Percentiles rank a stretch among this genome's conserved stretches.
These are phyloP conservation scores for Gossypium australe DNA, from an alignment of 345 rosid species.

Conservation along the genomic window DNA sequence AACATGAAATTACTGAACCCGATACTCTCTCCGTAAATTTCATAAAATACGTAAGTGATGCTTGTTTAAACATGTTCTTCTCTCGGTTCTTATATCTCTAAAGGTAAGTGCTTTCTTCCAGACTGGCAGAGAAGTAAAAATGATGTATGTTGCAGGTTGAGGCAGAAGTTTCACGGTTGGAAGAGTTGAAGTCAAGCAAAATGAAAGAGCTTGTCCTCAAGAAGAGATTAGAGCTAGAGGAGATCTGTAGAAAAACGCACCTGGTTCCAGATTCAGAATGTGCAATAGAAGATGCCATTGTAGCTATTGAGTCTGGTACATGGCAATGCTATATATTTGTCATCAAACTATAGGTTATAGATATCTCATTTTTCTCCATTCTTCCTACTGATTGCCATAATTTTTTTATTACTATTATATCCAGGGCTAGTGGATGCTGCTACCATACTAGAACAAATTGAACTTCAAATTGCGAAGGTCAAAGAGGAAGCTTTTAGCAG, in stretches of 20 bases:
- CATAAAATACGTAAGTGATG: constrained; percentile 64
- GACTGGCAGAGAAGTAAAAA: constrained; percentile 1
- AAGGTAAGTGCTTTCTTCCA: background rate
- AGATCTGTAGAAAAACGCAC: constrained; percentile 86
- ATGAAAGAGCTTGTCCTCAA: constrained; percentile 96
- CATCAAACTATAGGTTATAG: background rate
- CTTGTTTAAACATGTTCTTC: constrained; percentile 5
- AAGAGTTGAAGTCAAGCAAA: constrained; percentile 84
- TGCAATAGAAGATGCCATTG: constrained; percentile 61
- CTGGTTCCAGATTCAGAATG: constrained; percentile 58
- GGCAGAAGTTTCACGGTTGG: constrained; percentile 82
- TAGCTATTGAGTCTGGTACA: constrained; percentile 79
- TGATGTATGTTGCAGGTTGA: constrained; percentile 55
- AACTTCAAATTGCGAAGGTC: constrained; percentile 69
- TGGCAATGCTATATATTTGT: background rate
- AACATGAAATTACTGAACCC: constrained; percentile 84
- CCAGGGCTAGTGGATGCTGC: constrained; percentile 66
- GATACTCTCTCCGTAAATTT: constrained; percentile 74
- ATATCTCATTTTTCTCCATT: background rate
- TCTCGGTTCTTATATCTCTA: background rate
- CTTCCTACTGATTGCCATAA: background rate
- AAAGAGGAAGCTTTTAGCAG: constrained; percentile 91
- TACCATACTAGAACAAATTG: constrained; percentile 67
- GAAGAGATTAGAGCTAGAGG: constrained; percentile 85
- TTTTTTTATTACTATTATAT: background rate